Base-by-base conservation (phyloP, 2,329 filamentous ascomycete species). In the Claviceps africana region DNA sequence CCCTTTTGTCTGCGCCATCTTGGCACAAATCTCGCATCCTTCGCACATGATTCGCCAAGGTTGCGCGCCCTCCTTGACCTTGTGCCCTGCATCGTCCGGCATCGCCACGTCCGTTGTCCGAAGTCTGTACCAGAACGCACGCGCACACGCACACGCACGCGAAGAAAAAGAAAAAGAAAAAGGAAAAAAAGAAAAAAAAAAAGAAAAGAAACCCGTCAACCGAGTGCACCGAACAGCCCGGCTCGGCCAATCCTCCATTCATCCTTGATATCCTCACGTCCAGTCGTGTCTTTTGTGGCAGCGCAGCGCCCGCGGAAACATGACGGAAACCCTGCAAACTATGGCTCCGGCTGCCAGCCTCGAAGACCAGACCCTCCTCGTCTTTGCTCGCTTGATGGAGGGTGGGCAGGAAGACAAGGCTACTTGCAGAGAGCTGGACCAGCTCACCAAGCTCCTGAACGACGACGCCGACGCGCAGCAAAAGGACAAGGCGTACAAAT, bases 331-430 rank as follows among this genome's bases (percentile, higher is more conserved):
- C 28, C 54, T 63, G 15, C 63, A 64, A 58, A 56, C 55, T 48
- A 59, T 64, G 39, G 58, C 57, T 37, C 61, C 63, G 44, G 60
- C 64, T 39, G 63, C 62, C 39, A 67, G 66, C 60, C 48, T 78
- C 69, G 69, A 77, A 59, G 83, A 87, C 62, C 73, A 84, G 61
- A 84, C 85, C 52, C 79, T 85, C 61, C 79, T 95, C 53, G 82
- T 91, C 59, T 81, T 96, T 58, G 90, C 90, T 25, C 85, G 86
- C 61, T 73, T 96, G 59, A 94, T 96, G 83, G 88, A 94, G 65
- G 88, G 88, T 45, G 89, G 88, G 51, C 81, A 90, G 60, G 88
- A 95, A 60, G 87, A 87, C 62, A 79, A 82, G 53, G 82, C 86
- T 58, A 85, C 79, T 13, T 82, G 78, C 59, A 68, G 68, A 55